Base-by-base conservation (phyloP, 23 red algal genomes). In the Gracilariopsis chorda region DNA sequence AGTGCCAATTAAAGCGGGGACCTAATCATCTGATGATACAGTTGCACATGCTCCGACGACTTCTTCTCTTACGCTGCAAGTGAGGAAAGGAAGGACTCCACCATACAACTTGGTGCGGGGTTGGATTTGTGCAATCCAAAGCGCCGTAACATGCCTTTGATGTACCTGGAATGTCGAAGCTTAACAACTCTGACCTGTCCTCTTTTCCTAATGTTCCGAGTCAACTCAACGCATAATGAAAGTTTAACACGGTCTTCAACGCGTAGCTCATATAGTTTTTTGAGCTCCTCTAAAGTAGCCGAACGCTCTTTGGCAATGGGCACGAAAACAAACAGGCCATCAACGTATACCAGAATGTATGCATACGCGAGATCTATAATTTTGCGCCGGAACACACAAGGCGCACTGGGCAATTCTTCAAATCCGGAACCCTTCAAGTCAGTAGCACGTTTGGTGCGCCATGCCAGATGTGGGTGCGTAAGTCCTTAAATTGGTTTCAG, bases 301-400 rank as follows among this genome's bases (percentile, higher is more conserved):
- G 14, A 21, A 34, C 48, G 14, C 4, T 61, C 49, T 7, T 13
- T 2, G 4, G 37, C 30, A 3, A 49, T 51, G 10, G 77, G 51
- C 5, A 49, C 32, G 13, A 82, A 61, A 20, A 82, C 58, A 7
- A 82, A 39, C n/a, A 82, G 21, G 25, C 58, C 55, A 37, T 59
- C 77, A 30, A 82, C 77, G 29, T 82, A 82, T 23, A 82, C 48
- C 77, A 82, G 29, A 21, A 77, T 24, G 27, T 77, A 46, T 1
- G 46, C 3, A 25, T 77, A 23, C 2, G 34, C 32, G 40, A 44
- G 28, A 2, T 49, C 23, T 12, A 44, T 20, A 46, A 21, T 47
- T 7, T 11, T 34, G 1, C 60, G n/a, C 4, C 60, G 60, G 16
- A 65, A 65, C 28, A 65, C 60, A 33, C n/a, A 77, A 21, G 40